Evolutionary conservation across 345 rosid genomes (phyloP), one percentile per base, ranked within the genome.

Genomic region (Eucalyptus camaldulensis): DNA sequence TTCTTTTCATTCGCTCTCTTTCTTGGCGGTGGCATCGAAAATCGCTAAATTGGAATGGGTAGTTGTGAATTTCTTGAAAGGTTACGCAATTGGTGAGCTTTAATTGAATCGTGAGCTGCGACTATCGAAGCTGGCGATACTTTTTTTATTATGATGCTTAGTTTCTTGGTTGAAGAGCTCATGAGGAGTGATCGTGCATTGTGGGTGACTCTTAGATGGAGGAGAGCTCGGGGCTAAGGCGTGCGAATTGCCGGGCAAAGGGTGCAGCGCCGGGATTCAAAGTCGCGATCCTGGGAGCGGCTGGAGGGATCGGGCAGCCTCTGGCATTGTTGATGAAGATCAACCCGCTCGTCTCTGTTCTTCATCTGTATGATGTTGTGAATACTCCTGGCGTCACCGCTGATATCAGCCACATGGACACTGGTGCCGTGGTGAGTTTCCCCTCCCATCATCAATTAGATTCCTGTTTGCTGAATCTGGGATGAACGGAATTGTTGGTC

Each of bases 251-350:
- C 91, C 92, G 98, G 91, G 97, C 99, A 33, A 95, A 97, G 94
- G 99, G 99, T 9, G 99, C 96, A 51, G 94, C 99, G 5, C 88
- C 96, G 1, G 99, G 99, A 76, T 98, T 95, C 90, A 98, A 97
- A 90, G 99, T 98, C 43, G 99, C 97, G 6, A 93, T 98, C 88
- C 88, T 98, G 89, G 99, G 99, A 87, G 99, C 99, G 43, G 98
- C 99, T 7, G 99, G 99, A 14, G 99, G 99, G 49, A 98, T 97
- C 5, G 99, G 99, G 21, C 99, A 98, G 91, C 99, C 99, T 33
- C 92, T 98, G 49, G 94, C 97, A 13, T 76, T 98, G 99, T 89
- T 98, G 93, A 98, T 96, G 99, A 98, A 98, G 93, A 97, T 95
- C 95, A 98, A 97, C 88, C 99, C 99, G 6, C 93, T 98, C 92